A percentile compares a stretch with the other conserved stretches of the same genome.
These are phyloP conservation scores for Hanseniaspora jakobsenii DNA, from an alignment of 805 yeast species.

Conservation along the genomic window DNA sequence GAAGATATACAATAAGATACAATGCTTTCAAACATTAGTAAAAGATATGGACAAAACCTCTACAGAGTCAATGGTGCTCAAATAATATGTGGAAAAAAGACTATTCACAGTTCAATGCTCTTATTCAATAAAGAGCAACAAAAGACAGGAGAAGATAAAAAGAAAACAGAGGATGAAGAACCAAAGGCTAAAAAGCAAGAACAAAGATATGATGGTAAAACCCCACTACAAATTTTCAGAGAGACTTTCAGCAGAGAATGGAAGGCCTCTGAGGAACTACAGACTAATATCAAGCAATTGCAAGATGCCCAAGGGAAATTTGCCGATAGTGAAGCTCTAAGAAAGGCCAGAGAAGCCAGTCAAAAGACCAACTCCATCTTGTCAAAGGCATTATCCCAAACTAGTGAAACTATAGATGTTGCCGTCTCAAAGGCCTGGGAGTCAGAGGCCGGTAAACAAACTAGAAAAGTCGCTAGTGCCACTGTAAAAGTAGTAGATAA, in stretches of 20 bases:
- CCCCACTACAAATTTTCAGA: constrained; percentile 85
- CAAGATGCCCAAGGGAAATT: constrained; percentile 92
- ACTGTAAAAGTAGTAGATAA: constrained; percentile 82
- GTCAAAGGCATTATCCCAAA: constrained; percentile 64
- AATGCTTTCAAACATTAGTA: too few relatives aligned
- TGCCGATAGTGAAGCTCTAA: constrained; percentile 88
- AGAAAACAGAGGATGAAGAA: not conserved
- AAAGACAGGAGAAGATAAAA: not conserved
- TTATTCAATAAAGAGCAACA: constrained; percentile 4
- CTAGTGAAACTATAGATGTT: constrained; percentile 87
- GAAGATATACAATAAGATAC: too few relatives aligned
- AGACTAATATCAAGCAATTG: constrained; percentile 83
- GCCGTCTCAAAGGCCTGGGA: constrained; percentile 93
- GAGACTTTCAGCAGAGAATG: constrained; percentile 88
- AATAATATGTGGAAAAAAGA: not conserved
- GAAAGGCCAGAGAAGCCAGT: constrained; percentile 89
- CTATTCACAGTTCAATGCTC: constrained; percentile 1
- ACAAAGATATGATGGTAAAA: constrained; percentile 30
- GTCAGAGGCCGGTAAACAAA: constrained; percentile 77
- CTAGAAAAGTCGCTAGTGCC: constrained; percentile 70
- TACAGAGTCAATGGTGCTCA: not conserved
- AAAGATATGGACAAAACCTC: not conserved
- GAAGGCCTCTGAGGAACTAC: constrained; percentile 78
- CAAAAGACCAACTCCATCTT: constrained; percentile 59
- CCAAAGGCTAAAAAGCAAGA: constrained; percentile 1